Conservation (phyloP, 140 eudicot genomes). For the Oenanthe javanica region DNA sequence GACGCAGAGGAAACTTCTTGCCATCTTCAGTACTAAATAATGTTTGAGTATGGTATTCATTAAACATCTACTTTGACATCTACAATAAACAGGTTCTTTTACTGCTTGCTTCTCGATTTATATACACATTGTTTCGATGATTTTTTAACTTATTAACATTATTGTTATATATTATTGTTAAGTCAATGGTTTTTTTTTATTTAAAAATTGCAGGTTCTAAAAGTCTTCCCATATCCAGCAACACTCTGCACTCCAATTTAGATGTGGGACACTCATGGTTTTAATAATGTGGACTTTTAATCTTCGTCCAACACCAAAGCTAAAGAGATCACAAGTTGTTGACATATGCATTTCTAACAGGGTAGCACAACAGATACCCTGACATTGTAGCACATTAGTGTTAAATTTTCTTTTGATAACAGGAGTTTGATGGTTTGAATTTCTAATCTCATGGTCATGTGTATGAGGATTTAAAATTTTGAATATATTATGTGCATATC, state of each 20-base stretch:
- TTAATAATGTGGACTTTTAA: conserved; percentile 59
- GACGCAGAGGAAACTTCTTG: neutral
- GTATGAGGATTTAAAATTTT: too few species aligned
- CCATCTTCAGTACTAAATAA: conserved; percentile 4
- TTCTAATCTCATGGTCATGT: too few species aligned
- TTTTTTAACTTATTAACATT: neutral
- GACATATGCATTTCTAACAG: neutral
- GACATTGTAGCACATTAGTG: too few species aligned
- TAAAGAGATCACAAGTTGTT: conserved; percentile 57
- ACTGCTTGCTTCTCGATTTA: too few species aligned
- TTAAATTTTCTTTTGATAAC: too few species aligned
- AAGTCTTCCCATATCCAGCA: conserved; percentile 74
- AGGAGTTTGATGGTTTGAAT: too few species aligned
- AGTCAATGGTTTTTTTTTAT: too few species aligned
- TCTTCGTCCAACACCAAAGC: conserved; percentile 64
- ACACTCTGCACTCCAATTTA: conserved; percentile 83
- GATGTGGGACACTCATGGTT: conserved; percentile 60
- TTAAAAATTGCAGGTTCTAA: conserved; percentile 45
- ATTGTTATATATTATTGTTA: too few species aligned
- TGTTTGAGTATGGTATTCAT: conserved; percentile 58
- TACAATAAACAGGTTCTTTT: conserved; percentile 78
- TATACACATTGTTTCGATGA: too few species aligned
- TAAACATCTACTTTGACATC: conserved; percentile 86
- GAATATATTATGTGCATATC: too few species aligned
- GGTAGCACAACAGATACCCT: neutral